Percentiles rank a stretch among this genome's conserved stretches.
These are phyloP conservation scores for Marchantia paleacea DNA, from an alignment of 225 moss, liverwort and hornwort species.

Conservation along the genomic window DNA sequence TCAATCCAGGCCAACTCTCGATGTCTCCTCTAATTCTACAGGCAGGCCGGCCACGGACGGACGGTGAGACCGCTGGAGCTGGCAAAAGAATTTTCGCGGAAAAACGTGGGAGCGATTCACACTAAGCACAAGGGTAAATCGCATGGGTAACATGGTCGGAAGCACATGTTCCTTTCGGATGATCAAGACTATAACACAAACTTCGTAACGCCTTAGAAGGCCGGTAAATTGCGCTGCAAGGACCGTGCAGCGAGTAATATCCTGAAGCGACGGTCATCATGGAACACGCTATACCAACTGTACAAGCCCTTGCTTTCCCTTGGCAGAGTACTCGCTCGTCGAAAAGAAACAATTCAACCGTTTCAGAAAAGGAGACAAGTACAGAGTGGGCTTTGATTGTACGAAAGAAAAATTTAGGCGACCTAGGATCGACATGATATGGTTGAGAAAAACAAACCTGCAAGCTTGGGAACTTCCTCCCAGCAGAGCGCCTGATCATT, in stretches of 20 bases:
- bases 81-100: no score
- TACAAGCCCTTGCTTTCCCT: neutral
- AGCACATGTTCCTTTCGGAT: neutral
- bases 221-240: neutral
- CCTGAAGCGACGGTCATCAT: neutral
- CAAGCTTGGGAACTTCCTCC: slow-evolving; percentile 30
- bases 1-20: no score
- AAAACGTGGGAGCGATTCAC: neutral
- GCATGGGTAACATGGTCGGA: no score
- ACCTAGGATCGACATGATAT: neutral
- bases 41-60: no score
- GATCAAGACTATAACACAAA: neutral
- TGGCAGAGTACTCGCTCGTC: neutral
- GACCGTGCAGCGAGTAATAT: neutral
- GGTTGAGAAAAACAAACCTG: slow-evolving; percentile 11
- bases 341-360: neutral
- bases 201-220: neutral
- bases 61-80: no score
- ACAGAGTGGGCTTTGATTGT: neutral
- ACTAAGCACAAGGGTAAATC: neutral
- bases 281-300: neutral
- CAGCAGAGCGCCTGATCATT: slow-evolving; percentile 31
- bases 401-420: neutral
- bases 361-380: neutral
- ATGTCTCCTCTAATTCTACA: no score